Conservation (phyloP, 2,329 filamentous ascomycete species). For the Ceratocystiopsis sp. region DNA sequence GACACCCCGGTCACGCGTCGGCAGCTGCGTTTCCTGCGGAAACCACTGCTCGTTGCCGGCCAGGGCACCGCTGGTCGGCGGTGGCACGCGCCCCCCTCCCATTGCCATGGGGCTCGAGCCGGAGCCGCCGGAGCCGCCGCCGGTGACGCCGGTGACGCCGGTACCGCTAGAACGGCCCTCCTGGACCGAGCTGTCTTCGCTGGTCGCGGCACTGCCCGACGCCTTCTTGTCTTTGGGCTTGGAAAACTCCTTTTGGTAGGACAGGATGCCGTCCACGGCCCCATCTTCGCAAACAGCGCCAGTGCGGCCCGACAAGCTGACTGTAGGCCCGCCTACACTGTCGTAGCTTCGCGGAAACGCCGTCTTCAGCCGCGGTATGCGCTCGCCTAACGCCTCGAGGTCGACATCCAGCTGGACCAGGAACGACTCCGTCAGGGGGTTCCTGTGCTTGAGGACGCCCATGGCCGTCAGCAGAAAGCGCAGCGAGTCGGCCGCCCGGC, state of each 20-base stretch:
- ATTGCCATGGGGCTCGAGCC: too few relatives aligned
- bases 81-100: too few relatives aligned
- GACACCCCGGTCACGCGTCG: constrained; percentile 13
- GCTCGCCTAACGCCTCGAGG: constrained; percentile 53
- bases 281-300: constrained; percentile 10
- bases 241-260: constrained; percentile 16
- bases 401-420: constrained; percentile 87
- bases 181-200: constrained; percentile 1
- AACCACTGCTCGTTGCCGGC: constrained; percentile 18
- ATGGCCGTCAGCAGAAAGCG: constrained; percentile 83
- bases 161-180: neutral
- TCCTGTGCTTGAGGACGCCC: constrained; percentile 72
- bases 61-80: too few relatives aligned
- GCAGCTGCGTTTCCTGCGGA: constrained; percentile 21
- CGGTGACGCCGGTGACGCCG: neutral
- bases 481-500: constrained; percentile 60
- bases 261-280: constrained; percentile 21
- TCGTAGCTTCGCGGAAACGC: constrained; percentile 36
- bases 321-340: constrained; percentile 19
- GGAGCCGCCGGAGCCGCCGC: neutral
- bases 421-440: constrained; percentile 87
- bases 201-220: neutral
- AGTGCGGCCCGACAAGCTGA: neutral
- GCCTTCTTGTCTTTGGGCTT: constrained; percentile 2
- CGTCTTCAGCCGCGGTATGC: constrained; percentile 38